Percentiles rank a stretch among this genome's conserved stretches.
phyloP scores from a whole-genome alignment of 169 alveolate species.

The Plasmodium chabaudi region DNA sequence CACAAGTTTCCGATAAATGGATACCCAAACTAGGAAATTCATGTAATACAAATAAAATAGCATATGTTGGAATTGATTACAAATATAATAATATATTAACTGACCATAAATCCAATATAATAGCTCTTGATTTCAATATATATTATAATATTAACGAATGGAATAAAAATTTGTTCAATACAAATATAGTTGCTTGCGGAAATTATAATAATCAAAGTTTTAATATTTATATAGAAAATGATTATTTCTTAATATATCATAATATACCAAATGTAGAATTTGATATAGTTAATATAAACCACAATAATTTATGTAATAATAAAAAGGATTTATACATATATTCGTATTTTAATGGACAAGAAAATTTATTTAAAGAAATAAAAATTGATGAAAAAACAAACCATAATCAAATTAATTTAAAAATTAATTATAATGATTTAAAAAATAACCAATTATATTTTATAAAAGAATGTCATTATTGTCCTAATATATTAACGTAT shows the following conservation, averaged over 20 bases:
- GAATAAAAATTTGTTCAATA: conserved; percentile 34
- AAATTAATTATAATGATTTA: conserved; percentile 42
- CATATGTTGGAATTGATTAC: conserved; percentile 15
- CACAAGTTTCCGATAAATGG: conserved; percentile 34
- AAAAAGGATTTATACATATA: conserved; percentile 45
- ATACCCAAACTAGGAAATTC: conserved; percentile 52
- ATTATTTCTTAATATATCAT: conserved; percentile 41
- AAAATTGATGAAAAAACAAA: conserved; percentile 34
- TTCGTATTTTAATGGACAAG: conserved; percentile 49
- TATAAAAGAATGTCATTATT: conserved; percentile 66
- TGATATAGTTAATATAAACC: conserved; percentile 24
- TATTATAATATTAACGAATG: conserved; percentile 12
- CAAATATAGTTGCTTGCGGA: conserved; percentile 61
- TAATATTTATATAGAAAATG: conserved; percentile 29
- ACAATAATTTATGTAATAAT: not conserved
- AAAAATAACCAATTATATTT: conserved; percentile 47
- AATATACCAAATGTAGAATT: conserved; percentile 24
- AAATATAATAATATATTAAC: conserved; percentile 21
- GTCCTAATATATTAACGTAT: conserved; percentile 15
- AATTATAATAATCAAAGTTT: conserved; percentile 44
- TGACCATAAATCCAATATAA: conserved; percentile 20
- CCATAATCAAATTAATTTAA: conserved; percentile 12
- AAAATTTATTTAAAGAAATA: conserved; percentile 38
- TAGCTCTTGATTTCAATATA: conserved; percentile 24
- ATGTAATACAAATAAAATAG: conserved; percentile 35